phyloP scores from a whole-genome alignment of 208 protist genomes.

The Perkinsela sp. region DNA sequence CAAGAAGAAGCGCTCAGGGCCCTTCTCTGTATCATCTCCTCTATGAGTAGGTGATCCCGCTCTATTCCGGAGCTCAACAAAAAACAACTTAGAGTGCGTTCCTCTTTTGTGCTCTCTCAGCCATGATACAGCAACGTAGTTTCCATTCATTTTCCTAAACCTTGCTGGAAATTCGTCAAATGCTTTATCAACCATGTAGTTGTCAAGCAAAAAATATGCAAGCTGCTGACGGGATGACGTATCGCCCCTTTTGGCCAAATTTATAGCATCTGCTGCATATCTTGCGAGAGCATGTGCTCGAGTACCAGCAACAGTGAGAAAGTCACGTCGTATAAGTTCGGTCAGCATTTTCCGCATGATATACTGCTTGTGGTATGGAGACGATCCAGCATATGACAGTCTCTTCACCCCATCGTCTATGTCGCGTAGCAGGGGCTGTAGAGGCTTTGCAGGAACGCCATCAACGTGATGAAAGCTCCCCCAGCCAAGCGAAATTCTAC shows the following conservation, averaged over 20 bases:
- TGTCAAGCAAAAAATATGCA: constrained; percentile 53
- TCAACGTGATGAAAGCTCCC: background rate
- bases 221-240: constrained; percentile 56
- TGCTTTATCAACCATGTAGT: constrained; percentile 61
- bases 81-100: constrained; percentile 50
- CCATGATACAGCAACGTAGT: constrained; percentile 59
- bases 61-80: constrained; percentile 59
- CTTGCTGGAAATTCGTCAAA: constrained; percentile 62
- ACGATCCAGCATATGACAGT: constrained; percentile 41
- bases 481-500: background rate
- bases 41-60: constrained; percentile 62
- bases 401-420: background rate
- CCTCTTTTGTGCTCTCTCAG: constrained; percentile 25
- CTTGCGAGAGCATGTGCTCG: constrained; percentile 45
- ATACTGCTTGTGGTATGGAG: constrained; percentile 45
- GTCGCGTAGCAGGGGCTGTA: background rate
- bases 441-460: background rate
- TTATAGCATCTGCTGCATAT: constrained; percentile 51
- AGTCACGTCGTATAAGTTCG: constrained; percentile 55
- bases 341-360: constrained; percentile 62
- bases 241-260: constrained; percentile 51
- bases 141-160: constrained; percentile 38
- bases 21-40: constrained; percentile 43
- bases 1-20: constrained; percentile 57
- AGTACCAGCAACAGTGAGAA: constrained; percentile 49